Base-by-base conservation (phyloP, 495 filamentous ascomycete genomes). In the Aspergillus taichungensis region DNA sequence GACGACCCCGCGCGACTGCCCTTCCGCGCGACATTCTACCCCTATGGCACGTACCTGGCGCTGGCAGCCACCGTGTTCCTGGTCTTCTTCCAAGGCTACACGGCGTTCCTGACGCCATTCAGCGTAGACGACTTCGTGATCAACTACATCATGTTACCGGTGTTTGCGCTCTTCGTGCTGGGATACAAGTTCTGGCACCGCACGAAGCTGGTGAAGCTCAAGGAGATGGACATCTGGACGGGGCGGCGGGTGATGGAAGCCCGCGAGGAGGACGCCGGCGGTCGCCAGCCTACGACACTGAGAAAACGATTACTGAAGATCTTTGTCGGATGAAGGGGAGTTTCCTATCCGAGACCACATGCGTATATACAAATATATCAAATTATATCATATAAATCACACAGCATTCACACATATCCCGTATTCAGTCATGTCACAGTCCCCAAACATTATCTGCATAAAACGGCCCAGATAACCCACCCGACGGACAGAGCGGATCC, bases 121-220 rank as follows among this genome's bases (percentile, higher is more conserved):
- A 70, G 71, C 33, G 72, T 71, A 2, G 72, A 71, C 3, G 67
- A 71, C 14, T 84, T 87, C 52, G 77, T 87, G 9, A 75, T 82
- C 40, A 79, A 75, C 14, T 87, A 87, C 54, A 78, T 87, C 46
- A 56, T 85, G 6, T 51, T 87, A 13, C 80, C 81, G 3, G 69
- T 87, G 0, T 87, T 84, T 49, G 64, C 67, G 7, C 44, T 83
- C 6, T 77, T 85, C 38, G 77, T 73, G 38, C 24, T 76, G 2
- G 71, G 56, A 0, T 84, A 76, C 45, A 85, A 84, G 54, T 40
- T 82, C 6, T 66, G 67, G 52, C 71, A 76, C 48, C 80, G 77
- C 54, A 84, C 80, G 0, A 64, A 63, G 33, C 52, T 73, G 51
- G 72, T 77, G 38, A 54, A 58, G 24, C 38, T 74, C 6, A 57